phyloP scores from a whole-genome alignment of 2,329 filamentous ascomycete genomes.

The Epichloe glyceriae region DNA sequence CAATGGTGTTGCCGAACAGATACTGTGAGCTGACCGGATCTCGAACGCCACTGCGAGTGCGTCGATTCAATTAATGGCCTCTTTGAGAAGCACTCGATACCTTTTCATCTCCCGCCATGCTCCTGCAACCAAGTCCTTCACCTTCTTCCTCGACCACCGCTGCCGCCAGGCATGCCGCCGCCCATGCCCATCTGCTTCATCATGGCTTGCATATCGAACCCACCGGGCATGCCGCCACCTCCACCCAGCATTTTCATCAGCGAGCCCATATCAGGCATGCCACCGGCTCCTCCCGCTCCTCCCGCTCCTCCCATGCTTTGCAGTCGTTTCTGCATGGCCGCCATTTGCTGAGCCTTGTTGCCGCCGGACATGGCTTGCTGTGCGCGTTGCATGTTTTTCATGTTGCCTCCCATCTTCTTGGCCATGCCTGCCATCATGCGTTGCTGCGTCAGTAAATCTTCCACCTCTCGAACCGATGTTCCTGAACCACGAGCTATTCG shows the following conservation, averaged over 20 bases:
- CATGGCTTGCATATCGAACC: slow-evolving; percentile 71
- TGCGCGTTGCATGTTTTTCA: slow-evolving; percentile 94
- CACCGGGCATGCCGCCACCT: slow-evolving; percentile 49
- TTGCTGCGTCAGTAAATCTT: slow-evolving; percentile 94
- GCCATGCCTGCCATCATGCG: slow-evolving; percentile 99
- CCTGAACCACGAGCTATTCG: slow-evolving; percentile 81
- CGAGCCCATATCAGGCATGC: slow-evolving; percentile 71
- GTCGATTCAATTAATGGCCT: too few relatives aligned
- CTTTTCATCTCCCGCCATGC: too few relatives aligned
- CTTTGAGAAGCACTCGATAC: too few relatives aligned
- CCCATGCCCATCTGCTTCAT: slow-evolving; percentile 59
- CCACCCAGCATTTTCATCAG: slow-evolving; percentile 86
- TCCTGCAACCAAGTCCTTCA: neutral
- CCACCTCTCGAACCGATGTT: slow-evolving; percentile 76
- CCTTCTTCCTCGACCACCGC: slow-evolving; percentile 20
- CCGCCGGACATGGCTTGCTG: slow-evolving; percentile 83
- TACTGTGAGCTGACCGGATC: too few relatives aligned
- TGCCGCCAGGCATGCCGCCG: slow-evolving; percentile 11
- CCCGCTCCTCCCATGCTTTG: slow-evolving; percentile 73
- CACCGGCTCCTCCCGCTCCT: slow-evolving; percentile 38
- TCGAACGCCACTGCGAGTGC: too few relatives aligned
- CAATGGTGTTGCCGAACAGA: too few relatives aligned
- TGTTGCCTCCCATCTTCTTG: slow-evolving; percentile 95
- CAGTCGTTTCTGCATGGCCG: slow-evolving; percentile 92
- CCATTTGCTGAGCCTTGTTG: slow-evolving; percentile 87